Base-by-base conservation (phyloP, 2,329 filamentous ascomycete species). In the Diplocarpon mali region DNA sequence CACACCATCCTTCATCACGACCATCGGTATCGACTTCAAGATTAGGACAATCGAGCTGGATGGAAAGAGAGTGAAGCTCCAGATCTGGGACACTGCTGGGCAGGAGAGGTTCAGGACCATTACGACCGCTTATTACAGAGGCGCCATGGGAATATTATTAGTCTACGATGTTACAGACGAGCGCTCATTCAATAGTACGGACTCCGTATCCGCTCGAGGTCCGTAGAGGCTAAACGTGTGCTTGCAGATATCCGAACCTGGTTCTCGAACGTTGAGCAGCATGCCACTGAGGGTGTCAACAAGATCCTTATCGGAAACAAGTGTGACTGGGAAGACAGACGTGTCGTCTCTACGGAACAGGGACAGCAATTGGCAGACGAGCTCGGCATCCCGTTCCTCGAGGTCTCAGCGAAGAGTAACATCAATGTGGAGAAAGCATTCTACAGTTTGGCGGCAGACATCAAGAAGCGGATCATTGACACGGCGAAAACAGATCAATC, bases 281-380 rank as follows among this genome's bases (percentile, higher is more conserved):
- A 98, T 69, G 92, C 92, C 47, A 95, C 87, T 60, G 92, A 96
- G 70, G 92, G 92, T 60, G 92, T 98, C 63, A 95, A 96, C 79
- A 98, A 96, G 75, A 96, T 98, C 63, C 78, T 98, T 55, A 95
- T 98, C 57, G 92, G 92, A 65, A 98, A 98, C 77, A 98, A 98
- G 71, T 98, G 92, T 70, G 92, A 98, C 69, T 96, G 92, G 92
- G 92, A 96, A 68, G 92, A 98, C 70, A 96, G 96, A 76, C 83
- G 92, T 57, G 88, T 85, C 44, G 85, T 98, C 35, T 88, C 86
- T 40, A 94, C 85, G 48, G 89, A 95, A 65, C 83, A 88, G 62
- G 92, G 92, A 58, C 89, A 98, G 67, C 82, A 83, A 54, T 78
- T 98, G 45, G 92, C 92, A 48, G 85, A 95, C 68, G 92, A 96